Base-by-base conservation (phyloP, 179 eudicot genomes). In the Beta corolliflora region DNA sequence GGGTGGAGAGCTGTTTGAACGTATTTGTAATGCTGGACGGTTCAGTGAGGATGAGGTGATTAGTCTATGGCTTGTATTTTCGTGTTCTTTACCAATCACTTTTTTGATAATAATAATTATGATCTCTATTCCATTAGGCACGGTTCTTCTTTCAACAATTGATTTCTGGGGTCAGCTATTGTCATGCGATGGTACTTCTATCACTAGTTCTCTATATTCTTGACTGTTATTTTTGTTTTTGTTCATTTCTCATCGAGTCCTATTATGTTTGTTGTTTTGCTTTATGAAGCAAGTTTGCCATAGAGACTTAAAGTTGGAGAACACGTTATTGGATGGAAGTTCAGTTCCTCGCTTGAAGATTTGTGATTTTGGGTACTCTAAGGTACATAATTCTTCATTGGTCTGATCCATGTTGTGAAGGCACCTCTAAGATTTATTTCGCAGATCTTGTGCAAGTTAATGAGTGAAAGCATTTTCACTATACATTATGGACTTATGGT, bases 331-430 rank as follows among this genome's bases (percentile, higher is more conserved):
- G 74, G 98, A 94, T 83, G 98, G 98, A 74, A 94, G 96, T 88
- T 89, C 96, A 25, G 93, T 93, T 79, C 98, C 98, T 55, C 89
- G 97, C 74, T 85, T 94, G 76, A 94, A 94, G 86, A 94, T 94
- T 78, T 94, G 98, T 87, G 98, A 94, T 90, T 94, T 94, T 85
- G 98, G 98, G 63, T 94, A 94, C 83, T 94, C 98, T 23, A 94
- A 94, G 96, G 98, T 94, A 84, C 2, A 19, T 68, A n/a, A 36
- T 75, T 60, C 36, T 80, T 36, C 14, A n/a, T 41, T 72, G 45
- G 46, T 36, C 23, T 41, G 31, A 44, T 61, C 31, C 41, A 53
- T 61, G 29, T 36, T 77, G 36, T 45, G 25, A 65, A 53, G 46
- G 8, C 16, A 15, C 44, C 3, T 64, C 2, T n/a, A 11, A 31